These are phyloP conservation scores for Cystofilobasidium macerans DNA, from an alignment of 768 basidiomycete genomes.

Conservation along the genomic window DNA sequence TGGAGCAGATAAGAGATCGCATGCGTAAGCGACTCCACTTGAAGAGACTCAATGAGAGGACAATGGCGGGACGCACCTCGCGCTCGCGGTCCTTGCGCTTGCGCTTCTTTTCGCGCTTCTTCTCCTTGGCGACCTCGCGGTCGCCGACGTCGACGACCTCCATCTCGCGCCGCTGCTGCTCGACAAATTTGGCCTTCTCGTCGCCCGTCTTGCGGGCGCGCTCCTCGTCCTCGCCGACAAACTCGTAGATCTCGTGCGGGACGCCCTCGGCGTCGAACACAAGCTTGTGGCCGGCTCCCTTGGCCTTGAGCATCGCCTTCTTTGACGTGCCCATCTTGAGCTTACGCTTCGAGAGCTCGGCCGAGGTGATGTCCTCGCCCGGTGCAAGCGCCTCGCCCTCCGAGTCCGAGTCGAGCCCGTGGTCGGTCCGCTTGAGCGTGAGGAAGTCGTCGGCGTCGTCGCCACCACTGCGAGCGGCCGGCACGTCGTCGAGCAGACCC, in stretches of 20 bases:
- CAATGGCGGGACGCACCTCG: constrained; percentile 39
- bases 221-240: constrained; percentile 60
- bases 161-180: constrained; percentile 63
- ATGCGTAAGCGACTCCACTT: too few relatives aligned
- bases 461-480: constrained; percentile 27
- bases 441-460: constrained; percentile 70
- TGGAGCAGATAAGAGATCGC: constrained; percentile 6
- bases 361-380: constrained; percentile 26
- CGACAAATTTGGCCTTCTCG: constrained; percentile 60
- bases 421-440: constrained; percentile 82
- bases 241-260: constrained; percentile 68
- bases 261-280: constrained; percentile 83
- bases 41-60: constrained; percentile 15
- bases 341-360: constrained; percentile 69
- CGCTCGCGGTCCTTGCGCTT: constrained; percentile 73
- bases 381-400: constrained; percentile 31
- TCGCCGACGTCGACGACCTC: constrained; percentile 59
- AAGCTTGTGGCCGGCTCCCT: constrained; percentile 57
- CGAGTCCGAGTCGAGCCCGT: constrained; percentile 46
- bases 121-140: constrained; percentile 71
- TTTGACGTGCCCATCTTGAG: constrained; percentile 62
- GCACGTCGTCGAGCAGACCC: constrained; percentile 19
- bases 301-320: constrained; percentile 54
- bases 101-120: constrained; percentile 81
- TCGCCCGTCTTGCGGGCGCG: constrained; percentile 49